Evolutionary conservation across 2,329 filamentous ascomycete species (phyloP), one percentile per base, ranked within the genome.

Genomic region (Aaosphaeria pasadenensis): DNA sequence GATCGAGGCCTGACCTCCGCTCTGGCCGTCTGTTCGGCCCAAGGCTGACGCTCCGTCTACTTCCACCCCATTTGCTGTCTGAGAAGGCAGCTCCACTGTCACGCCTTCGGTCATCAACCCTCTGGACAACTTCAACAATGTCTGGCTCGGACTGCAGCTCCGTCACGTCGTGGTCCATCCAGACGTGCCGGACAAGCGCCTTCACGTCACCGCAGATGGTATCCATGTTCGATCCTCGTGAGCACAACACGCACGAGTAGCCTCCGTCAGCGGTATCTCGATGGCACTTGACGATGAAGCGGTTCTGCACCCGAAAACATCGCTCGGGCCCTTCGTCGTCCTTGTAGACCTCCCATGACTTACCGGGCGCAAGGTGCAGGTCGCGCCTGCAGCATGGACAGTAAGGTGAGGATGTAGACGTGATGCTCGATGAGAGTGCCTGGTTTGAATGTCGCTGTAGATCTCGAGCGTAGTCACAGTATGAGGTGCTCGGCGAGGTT

Each of bases 171-270:
- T 70, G 67, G 31, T 70, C 67, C 42, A 61, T 58, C 51, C 62
- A 70, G 28, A 70, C 57, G 44, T 70, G 67, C 39, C 60, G 56
- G 6, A 70, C 53, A 4, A 70, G 57, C 5, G 66, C 67, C 41
- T 66, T 69, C 1, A 70, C 67, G 42, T 70, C 67, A 6, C 67
- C 66, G 44, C 67, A 70, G 0, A 70, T 56, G 0, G 67, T 66
- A n/a, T 67, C 59, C 4, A 57, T 53, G 17, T 52, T 52, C 0
- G 44, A 50, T 31, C 56, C 51, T 36, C 52, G 51, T n/a, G 60
- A 59, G 45, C 67, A 70, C 1, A 70, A 52, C 6, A 69, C 61
- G 33, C 67, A 70, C 3, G 59, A 56, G 47, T 69, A 70, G 24
- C 65, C 66, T 7, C 59, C 64, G 42, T 69, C 64, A 3, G 57